Percentiles rank a stretch among this genome's conserved stretches.
These are phyloP conservation scores for Paulownia fortunei DNA, from an alignment of 257 asterid species.

Conservation along the genomic window DNA sequence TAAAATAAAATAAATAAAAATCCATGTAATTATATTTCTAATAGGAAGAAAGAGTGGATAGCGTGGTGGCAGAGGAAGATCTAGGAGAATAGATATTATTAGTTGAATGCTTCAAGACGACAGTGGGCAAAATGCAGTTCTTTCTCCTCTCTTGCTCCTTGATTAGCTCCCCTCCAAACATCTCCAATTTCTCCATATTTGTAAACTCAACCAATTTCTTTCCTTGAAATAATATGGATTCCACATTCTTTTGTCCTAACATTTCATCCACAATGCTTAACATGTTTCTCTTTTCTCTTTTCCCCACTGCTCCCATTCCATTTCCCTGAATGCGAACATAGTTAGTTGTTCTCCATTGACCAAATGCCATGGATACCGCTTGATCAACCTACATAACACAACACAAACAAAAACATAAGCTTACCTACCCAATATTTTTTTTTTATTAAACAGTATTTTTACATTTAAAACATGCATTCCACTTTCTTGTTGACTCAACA, in stretches of 20 bases:
- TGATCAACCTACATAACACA: conserved; percentile 68
- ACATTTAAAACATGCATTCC: no score
- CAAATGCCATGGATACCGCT: conserved; percentile 89
- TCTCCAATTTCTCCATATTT: conserved; percentile 66
- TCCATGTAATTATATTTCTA: no score
- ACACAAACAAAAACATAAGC: no score
- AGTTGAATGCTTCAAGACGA: conserved; percentile 53
- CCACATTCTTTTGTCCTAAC: conserved; percentile 67
- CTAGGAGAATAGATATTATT: conserved; percentile 58
- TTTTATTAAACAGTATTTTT: no score
- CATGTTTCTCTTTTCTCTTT: background rate
- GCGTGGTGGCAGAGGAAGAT: conserved; percentile 73
- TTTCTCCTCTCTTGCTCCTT: conserved; percentile 72
- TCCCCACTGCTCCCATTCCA: conserved; percentile 34
- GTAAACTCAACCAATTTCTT: conserved; percentile 59
- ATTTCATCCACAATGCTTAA: conserved; percentile 53
- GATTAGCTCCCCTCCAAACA: conserved; percentile 56
- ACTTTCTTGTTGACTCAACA: no score
- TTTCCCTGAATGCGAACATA: conserved; percentile 77
- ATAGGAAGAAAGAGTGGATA: conserved; percentile 59
- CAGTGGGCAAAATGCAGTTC: conserved; percentile 51
- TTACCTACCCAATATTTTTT: no score
- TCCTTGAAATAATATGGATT: conserved; percentile 68
- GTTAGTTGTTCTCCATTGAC: conserved; percentile 52
- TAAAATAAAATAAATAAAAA: background rate